Conservation (phyloP, 345 rosid species). For the Linum usitatissimum region DNA sequence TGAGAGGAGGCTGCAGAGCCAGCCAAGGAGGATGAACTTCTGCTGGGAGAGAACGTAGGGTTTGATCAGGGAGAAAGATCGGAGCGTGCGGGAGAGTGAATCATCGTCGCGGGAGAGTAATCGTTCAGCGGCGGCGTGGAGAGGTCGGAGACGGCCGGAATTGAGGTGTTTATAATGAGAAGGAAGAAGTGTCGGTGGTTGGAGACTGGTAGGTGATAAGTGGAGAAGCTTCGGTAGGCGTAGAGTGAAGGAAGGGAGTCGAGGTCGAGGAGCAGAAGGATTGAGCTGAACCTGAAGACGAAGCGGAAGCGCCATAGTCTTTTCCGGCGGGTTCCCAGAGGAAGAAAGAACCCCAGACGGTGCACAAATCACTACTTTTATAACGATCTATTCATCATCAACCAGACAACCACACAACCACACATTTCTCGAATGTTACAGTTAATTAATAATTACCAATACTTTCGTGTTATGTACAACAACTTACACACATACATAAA, state of each 20-base stretch:
- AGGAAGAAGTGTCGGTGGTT: neutral
- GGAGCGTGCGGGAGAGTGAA: conserved; percentile 12
- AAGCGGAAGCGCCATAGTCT: conserved; percentile 1
- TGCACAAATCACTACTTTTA: too few species aligned
- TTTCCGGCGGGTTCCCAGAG: neutral
- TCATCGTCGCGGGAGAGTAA: neutral
- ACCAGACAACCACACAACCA: too few species aligned
- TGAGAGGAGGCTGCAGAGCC: conserved; percentile 73
- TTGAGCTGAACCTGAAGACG: neutral
- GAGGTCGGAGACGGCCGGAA: conserved; percentile 8
- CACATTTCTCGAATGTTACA: too few species aligned
- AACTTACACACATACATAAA: too few species aligned
- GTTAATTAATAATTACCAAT: too few species aligned
- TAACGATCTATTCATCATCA: too few species aligned
- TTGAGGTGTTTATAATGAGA: conserved; percentile 22
- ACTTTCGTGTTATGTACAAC: too few species aligned
- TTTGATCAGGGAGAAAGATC: conserved; percentile 36
- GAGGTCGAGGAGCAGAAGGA: neutral
- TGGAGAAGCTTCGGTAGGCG: conserved; percentile 1
- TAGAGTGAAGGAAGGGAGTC: conserved; percentile 9
- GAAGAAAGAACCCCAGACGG: conserved; percentile 10
- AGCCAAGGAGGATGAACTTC: conserved; percentile 51
- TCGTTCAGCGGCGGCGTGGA: conserved; percentile 1
- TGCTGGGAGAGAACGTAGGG: conserved; percentile 55
- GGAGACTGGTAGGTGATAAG: conserved; percentile 11